Conservation (phyloP, 108 stramenopile genomes). For the Skeletonema grethae region DNA sequence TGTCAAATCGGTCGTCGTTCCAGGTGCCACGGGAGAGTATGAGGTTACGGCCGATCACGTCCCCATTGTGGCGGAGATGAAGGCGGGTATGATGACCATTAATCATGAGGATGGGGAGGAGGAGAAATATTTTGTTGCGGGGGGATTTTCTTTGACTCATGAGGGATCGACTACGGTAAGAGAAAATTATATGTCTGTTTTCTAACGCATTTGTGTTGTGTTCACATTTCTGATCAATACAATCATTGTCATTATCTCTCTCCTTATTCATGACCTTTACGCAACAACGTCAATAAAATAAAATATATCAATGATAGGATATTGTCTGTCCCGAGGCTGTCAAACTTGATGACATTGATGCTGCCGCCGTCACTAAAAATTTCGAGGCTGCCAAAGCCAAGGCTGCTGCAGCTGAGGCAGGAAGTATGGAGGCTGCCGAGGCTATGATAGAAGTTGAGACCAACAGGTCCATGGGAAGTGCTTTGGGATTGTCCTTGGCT, state of each 20-base stretch:
- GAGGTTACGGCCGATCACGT: constrained; percentile 96
- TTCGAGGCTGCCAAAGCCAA: constrained; percentile 84
- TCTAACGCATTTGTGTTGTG: not conserved
- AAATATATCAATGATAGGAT: constrained; percentile 61
- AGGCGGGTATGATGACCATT: constrained; percentile 95
- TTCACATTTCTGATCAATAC: constrained; percentile 7
- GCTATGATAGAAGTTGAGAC: constrained; percentile 96
- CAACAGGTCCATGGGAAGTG: constrained; percentile 90
- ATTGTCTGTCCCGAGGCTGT: constrained; percentile 96
- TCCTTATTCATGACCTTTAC: not conserved
- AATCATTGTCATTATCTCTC: not conserved
- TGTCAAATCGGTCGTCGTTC: constrained; percentile 86
- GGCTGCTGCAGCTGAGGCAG: constrained; percentile 73
- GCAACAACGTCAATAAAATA: constrained; percentile 14
- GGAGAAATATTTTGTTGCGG: constrained; percentile 97
- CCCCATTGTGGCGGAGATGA: constrained; percentile 94
- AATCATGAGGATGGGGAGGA: constrained; percentile 85
- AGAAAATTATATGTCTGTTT: constrained; percentile 2
- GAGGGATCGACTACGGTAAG: constrained; percentile 90
- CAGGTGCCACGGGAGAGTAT: constrained; percentile 94
- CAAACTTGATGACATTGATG: constrained; percentile 93
- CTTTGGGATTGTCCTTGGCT: constrained; percentile 77
- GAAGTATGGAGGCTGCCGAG: constrained; percentile 88
- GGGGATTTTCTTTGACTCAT: constrained; percentile 95
- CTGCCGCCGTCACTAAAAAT: constrained; percentile 69